These are phyloP conservation scores for Kazachstania africana DNA, from an alignment of 805 yeast genomes.

Conservation along the genomic window DNA sequence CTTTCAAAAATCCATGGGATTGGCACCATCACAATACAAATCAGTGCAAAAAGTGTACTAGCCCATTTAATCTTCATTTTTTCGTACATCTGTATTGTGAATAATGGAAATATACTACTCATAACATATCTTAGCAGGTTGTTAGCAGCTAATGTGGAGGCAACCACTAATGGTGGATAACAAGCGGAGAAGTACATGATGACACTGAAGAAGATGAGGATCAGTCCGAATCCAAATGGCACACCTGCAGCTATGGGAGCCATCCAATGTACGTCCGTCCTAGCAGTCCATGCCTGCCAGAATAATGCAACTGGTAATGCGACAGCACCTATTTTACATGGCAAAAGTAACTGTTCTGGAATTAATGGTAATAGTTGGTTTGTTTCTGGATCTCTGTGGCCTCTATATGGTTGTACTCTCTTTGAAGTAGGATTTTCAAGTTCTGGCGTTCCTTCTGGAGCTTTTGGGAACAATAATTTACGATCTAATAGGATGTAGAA, in stretches of 20 bases:
- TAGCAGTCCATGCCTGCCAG: conserved; percentile 77
- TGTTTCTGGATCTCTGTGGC: conserved; percentile 34
- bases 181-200: conserved; percentile 58
- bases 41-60: conserved; percentile 48
- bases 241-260: conserved; percentile 68
- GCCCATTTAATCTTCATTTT: conserved; percentile 70
- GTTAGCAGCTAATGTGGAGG: conserved; percentile 86
- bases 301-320: conserved; percentile 57
- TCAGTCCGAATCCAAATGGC: conserved; percentile 65
- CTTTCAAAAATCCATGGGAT: conserved; percentile 59
- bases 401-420: conserved; percentile 26
- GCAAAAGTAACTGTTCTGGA: conserved; percentile 50
- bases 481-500: conserved; percentile 42
- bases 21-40: conserved; percentile 59
- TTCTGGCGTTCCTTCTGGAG: conserved; percentile 47
- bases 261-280: conserved; percentile 56
- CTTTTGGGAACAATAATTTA: conserved; percentile 38
- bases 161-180: conserved; percentile 66
- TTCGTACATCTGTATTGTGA: conserved; percentile 73
- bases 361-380: conserved; percentile 43
- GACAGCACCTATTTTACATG: conserved; percentile 57
- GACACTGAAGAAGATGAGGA: conserved; percentile 59
- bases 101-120: conserved; percentile 78
- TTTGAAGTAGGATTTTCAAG: conserved; percentile 28
- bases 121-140: conserved; percentile 63